Conservation (phyloP, 345 rosid species). For the Brassica cretica region DNA sequence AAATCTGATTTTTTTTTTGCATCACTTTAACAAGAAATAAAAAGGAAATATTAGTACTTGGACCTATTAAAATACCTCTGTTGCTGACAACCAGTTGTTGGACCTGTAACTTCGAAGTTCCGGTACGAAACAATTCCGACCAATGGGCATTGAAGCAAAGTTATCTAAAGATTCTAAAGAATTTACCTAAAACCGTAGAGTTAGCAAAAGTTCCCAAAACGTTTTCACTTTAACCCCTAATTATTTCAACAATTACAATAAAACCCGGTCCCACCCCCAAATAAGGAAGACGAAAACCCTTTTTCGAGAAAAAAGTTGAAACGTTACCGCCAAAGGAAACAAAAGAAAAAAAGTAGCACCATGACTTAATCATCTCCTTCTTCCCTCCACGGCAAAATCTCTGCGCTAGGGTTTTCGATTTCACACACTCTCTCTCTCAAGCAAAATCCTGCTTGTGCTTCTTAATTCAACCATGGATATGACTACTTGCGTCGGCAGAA, state of each 20-base stretch:
- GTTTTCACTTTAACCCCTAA: neutral
- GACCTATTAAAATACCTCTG: neutral
- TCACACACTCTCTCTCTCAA: neutral
- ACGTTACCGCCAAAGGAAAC: conserved; percentile 43
- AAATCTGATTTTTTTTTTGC: neutral
- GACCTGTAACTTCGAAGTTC: neutral
- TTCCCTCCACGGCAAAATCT: neutral
- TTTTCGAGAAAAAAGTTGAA: conserved; percentile 32
- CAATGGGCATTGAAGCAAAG: neutral
- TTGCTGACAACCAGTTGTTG: conserved; percentile 3
- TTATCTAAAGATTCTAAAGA: neutral
- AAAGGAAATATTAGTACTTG: neutral
- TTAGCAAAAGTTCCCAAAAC: neutral
- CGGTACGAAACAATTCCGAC: neutral
- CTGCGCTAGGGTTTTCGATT: conserved; percentile 32
- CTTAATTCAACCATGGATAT: conserved; percentile 31
- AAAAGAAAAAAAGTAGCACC: neutral
- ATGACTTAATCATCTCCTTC: conserved; percentile 1
- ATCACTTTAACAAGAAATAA: neutral
- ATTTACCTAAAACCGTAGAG: neutral
- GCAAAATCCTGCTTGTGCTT: neutral
- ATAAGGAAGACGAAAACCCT: conserved; percentile 4
- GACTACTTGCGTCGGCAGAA: conserved; percentile 33
- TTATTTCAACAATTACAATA: neutral
- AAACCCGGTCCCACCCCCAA: conserved; percentile 3